Evolutionary conservation across 805 yeast species (phyloP).

Genomic region (Yamadazyma paraphyllophila): DNA sequence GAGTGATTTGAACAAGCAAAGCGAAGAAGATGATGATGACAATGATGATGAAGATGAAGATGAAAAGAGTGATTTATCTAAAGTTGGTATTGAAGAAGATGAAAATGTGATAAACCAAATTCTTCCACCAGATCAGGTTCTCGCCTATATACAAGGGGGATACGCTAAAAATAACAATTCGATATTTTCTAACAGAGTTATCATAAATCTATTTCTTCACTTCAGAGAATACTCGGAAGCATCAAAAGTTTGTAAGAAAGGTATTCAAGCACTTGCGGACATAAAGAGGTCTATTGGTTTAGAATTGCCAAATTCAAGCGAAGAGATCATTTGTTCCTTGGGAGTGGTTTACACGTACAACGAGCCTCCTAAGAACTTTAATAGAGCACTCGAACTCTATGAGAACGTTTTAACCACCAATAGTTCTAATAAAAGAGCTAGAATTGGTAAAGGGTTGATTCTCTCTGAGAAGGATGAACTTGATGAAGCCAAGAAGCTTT

Average conservation of each 20-base stretch:
- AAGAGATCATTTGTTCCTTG: constrained; percentile 59
- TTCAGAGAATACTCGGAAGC: constrained; percentile 64
- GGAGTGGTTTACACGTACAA: constrained; percentile 79
- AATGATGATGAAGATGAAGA: constrained; percentile 14
- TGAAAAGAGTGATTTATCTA: constrained; percentile 6
- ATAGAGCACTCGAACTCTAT: constrained; percentile 69
- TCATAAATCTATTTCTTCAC: constrained; percentile 58
- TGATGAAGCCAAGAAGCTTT: constrained; percentile 50
- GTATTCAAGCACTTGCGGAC: constrained; percentile 54
- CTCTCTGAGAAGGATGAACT: constrained; percentile 62
- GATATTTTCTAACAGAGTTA: constrained; percentile 63
- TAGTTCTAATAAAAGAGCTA: constrained; percentile 55
- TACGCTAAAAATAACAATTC: constrained; percentile 39
- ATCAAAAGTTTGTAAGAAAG: constrained; percentile 56
- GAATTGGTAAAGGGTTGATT: constrained; percentile 80
- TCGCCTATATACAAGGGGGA: constrained; percentile 51
- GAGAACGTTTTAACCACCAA: constrained; percentile 51
- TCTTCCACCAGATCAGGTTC: constrained; percentile 49
- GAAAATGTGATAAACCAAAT: neutral
- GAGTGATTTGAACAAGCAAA: neutral
- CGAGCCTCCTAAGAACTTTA: constrained; percentile 87
- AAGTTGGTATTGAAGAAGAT: neutral
- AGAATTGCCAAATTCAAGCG: constrained; percentile 49
- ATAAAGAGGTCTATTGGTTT: constrained; percentile 47
- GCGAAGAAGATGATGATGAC: neutral